Base-by-base conservation (phyloP, 2,329 filamentous ascomycete genomes). In the Colletotrichum sansevieriae region DNA sequence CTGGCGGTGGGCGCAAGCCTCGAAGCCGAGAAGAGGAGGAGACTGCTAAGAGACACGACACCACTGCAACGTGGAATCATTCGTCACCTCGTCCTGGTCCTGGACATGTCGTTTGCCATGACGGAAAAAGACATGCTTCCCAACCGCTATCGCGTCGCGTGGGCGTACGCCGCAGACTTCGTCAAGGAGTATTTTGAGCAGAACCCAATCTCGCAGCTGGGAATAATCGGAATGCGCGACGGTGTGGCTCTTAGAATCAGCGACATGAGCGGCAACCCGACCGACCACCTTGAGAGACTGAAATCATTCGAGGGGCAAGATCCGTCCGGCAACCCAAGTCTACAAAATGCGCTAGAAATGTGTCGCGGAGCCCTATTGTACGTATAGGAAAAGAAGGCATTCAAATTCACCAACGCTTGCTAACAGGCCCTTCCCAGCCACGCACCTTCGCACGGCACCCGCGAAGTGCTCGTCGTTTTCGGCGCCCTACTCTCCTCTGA, bases 331-430 rank as follows among this genome's bases (percentile, higher is more conserved):
- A 90, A 90, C 72, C 91, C 93, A 15, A 94, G 91, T 79, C 79
- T 99, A 71, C 96, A 99, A 79, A 99, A 99, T 79, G 95, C 95
- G 4, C 85, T 99, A 58, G 95, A 99, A 79, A 97, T 99, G 92
- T 94, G 93, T 70, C 88, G 96, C 63, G 96, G 94, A 61, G 91
- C 92, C 41, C 84, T 99, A n/a, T 98, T 92, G 90, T 92, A 83
- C 71, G 87, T 77, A 15, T n/a, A 20, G 18, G 12, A 20, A 25
- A 29, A 25, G n/a, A 33, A 20, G 22, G 25, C n/a, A 46, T n/a
- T 18, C 13, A 11, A 13, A 20, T 13, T 46, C 18, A 44, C 22
- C n/a, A 25, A 25, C 54, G 44, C 70, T 72, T 55, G 73, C 69
- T 58, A 20, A 71, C 69, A 46, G 62, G 44, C 63, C 52, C 47